Percentiles rank a stretch among this genome's conserved stretches.
These are phyloP conservation scores for Tulasnella calospora DNA, from an alignment of 768 basidiomycete genomes.

Conservation along the genomic window DNA sequence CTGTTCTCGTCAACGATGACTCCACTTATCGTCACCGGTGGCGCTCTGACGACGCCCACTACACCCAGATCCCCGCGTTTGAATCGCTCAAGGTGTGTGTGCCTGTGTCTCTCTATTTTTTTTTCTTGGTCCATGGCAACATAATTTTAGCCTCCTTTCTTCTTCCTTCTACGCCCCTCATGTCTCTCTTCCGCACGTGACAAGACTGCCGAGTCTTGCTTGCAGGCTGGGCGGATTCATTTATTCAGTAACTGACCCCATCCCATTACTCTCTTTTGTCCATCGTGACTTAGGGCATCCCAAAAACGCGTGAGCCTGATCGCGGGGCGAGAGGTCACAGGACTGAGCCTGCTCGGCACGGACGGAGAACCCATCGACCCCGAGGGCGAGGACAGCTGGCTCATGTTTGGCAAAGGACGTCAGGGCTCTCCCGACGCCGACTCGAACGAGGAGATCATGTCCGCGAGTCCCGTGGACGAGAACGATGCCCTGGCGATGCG, in stretches of 20 bases:
- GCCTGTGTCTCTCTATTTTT: neutral
- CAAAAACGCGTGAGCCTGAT: conserved; percentile 28
- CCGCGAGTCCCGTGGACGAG: neutral
- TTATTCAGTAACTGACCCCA: neutral
- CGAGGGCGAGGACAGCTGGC: conserved; percentile 8
- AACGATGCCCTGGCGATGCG: neutral
- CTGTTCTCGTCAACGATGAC: neutral
- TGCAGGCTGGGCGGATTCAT: neutral
- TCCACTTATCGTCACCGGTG: conserved; percentile 18
- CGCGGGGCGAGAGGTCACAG: conserved; percentile 26
- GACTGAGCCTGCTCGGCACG: conserved; percentile 21
- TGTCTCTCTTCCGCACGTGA: neutral
- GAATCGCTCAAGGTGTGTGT: conserved; percentile 20
- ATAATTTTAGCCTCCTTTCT: conserved; percentile 13
- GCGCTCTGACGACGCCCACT: conserved; percentile 11
- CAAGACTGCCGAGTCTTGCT: neutral
- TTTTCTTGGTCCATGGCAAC: neutral
- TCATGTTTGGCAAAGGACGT: conserved; percentile 15
- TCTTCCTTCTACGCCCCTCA: neutral
- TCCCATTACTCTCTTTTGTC: neutral
- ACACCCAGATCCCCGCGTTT: conserved; percentile 21
- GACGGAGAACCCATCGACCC: conserved; percentile 19
- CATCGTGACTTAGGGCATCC: conserved; percentile 11
- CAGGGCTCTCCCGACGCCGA: neutral
- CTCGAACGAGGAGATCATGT: neutral